phyloP scores from a whole-genome alignment of 2,329 filamentous ascomycete species.

The Botrytis paeoniae region DNA sequence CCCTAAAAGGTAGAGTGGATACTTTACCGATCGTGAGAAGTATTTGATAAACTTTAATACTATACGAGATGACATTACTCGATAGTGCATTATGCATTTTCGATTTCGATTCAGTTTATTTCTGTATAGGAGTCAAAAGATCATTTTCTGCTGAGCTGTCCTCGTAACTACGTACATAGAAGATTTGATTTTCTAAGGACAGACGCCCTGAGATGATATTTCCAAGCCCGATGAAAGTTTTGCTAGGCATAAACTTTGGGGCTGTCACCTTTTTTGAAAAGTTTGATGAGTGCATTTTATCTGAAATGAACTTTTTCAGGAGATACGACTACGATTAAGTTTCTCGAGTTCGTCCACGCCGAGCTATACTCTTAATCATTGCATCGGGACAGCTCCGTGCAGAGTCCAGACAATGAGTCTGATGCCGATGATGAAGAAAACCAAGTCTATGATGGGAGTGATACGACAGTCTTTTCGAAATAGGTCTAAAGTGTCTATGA shows the following conservation, averaged over 20 bases:
- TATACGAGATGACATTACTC: not conserved
- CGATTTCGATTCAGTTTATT: not conserved
- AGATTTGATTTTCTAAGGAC: not conserved
- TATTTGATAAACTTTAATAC: not conserved
- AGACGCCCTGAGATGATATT: not conserved
- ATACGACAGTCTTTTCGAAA: not conserved
- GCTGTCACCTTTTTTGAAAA: not conserved
- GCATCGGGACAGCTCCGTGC: not conserved
- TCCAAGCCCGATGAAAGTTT: not conserved
- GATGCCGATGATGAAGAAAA: not conserved
- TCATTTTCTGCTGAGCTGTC: not conserved
- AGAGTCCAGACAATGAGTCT: not conserved
- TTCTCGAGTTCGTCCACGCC: not conserved
- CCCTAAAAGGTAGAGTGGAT: not conserved
- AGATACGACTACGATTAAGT: not conserved
- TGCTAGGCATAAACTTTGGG: not conserved
- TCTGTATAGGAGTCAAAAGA: not conserved
- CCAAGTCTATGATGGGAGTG: not conserved
- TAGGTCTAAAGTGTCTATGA: not conserved
- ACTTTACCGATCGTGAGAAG: not conserved
- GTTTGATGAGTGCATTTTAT: not conserved
- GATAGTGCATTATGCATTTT: not conserved
- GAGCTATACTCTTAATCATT: not conserved
- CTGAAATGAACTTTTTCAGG: not conserved
- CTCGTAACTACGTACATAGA: not conserved